These are phyloP conservation scores for Pittosporum tobira DNA, from an alignment of 129 eudicot genomes.

Conservation along the genomic window DNA sequence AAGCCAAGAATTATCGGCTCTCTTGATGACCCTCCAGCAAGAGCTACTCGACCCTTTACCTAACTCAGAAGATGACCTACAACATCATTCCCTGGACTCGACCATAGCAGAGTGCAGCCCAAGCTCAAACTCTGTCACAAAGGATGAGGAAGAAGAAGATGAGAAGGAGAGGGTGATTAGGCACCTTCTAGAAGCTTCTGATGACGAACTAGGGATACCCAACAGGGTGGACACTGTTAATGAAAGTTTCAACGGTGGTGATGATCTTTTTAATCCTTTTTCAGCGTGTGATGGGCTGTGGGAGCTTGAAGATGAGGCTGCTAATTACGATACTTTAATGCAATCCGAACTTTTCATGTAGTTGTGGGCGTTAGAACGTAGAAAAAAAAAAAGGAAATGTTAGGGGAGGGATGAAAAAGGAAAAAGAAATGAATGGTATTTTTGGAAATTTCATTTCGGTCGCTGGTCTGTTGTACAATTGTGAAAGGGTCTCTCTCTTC, in stretches of 20 bases:
- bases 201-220: conserved; percentile 87
- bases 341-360: conserved; percentile 72
- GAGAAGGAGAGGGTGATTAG: conserved; percentile 56
- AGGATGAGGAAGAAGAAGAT: too few relatives aligned
- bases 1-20: too few relatives aligned
- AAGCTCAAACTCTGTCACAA: background rate
- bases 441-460: too few relatives aligned
- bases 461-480: too few relatives aligned
- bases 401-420: too few relatives aligned
- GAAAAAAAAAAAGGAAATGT: too few relatives aligned
- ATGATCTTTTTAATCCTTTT: background rate
- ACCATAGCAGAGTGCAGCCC: background rate
- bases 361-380: too few relatives aligned
- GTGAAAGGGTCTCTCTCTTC: too few relatives aligned
- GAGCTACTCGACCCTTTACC: too few relatives aligned
- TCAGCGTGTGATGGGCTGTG: conserved; percentile 48
- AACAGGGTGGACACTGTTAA: conserved; percentile 24
- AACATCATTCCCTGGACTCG: background rate
- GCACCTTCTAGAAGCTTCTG: conserved; percentile 94
- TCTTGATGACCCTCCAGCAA: too few relatives aligned
- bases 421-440: too few relatives aligned
- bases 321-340: conserved; percentile 56
- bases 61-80: conserved; percentile 8
- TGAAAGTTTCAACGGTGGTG: conserved; percentile 17
- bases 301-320: conserved; percentile 90